Conservation (phyloP, 2,329 filamentous ascomycete species). For the Pseudocercospora crystallina region DNA sequence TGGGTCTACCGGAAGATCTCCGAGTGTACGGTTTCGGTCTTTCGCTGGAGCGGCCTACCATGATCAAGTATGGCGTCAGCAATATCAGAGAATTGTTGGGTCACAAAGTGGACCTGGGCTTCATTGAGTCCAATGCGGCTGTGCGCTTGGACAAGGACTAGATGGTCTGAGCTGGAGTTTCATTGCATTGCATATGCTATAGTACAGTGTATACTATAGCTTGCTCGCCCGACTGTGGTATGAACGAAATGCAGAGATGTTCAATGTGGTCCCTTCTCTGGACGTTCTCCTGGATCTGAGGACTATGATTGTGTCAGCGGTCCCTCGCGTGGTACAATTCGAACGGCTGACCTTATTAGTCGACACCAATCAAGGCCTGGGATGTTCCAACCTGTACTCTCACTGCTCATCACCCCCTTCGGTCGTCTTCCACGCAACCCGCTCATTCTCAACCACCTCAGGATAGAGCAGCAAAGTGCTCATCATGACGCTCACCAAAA, state of each 20-base stretch:
- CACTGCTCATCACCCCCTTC: background rate
- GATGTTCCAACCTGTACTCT: background rate
- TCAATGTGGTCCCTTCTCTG: too few relatives aligned
- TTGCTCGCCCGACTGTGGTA: background rate
- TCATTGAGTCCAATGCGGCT: slow-evolving; percentile 88
- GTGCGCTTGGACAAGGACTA: slow-evolving; percentile 80
- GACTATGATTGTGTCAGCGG: background rate
- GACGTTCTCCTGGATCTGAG: background rate
- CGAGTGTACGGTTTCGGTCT: slow-evolving; percentile 92
- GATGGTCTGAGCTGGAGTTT: background rate
- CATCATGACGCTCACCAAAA: too few relatives aligned
- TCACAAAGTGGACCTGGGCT: slow-evolving; percentile 91
- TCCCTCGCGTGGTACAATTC: background rate
- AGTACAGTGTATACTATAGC: background rate
- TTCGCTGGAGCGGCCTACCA: slow-evolving; percentile 88
- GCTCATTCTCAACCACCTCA: too few relatives aligned
- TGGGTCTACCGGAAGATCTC: slow-evolving; percentile 90
- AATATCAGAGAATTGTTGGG: slow-evolving; percentile 92
- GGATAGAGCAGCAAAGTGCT: too few relatives aligned
- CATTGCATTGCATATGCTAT: background rate
- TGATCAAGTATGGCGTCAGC: slow-evolving; percentile 81
- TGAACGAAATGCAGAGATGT: too few relatives aligned
- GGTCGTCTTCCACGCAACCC: too few relatives aligned
- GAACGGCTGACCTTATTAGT: background rate
- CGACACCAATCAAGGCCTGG: background rate